A percentile compares a stretch with the other conserved stretches of the same genome.
These are phyloP conservation scores for Leccinum angustisporum DNA, from an alignment of 1,284 basidiomycete species.

Conservation along the genomic window DNA sequence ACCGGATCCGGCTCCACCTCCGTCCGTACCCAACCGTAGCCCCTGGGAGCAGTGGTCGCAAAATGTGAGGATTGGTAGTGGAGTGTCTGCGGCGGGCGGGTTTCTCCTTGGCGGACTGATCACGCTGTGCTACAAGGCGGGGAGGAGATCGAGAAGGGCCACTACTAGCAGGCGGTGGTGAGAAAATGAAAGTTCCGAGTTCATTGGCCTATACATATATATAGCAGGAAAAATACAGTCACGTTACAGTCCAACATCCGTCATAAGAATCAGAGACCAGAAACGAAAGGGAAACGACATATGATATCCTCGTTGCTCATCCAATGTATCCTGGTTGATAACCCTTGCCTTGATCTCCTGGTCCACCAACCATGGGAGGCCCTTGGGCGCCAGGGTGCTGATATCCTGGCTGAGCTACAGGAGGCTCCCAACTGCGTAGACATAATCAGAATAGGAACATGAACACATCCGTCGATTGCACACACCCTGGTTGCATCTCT, in stretches of 20 bases:
- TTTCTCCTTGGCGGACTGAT: conserved; percentile 37
- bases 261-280: background rate
- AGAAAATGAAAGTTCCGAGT: background rate
- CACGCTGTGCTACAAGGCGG: conserved; percentile 14
- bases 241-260: background rate
- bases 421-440: conserved; percentile 46
- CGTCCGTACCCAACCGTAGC: conserved; percentile 21
- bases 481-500: conserved; percentile 44
- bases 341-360: conserved; percentile 16
- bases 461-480: background rate
- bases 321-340: conserved; percentile 34
- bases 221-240: conserved; percentile 7
- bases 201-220: conserved; percentile 3
- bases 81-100: conserved; percentile 26
- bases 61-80: conserved; percentile 15
- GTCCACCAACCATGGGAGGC: background rate
- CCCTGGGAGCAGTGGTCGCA: conserved; percentile 18
- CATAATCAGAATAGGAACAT: background rate
- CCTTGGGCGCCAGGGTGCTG: conserved; percentile 29
- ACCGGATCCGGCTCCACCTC: conserved; percentile 37
- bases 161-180: conserved; percentile 4
- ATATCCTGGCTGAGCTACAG: conserved; percentile 34
- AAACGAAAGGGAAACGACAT: background rate
- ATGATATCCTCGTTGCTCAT: conserved; percentile 8
- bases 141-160: conserved; percentile 6